phyloP scores from a whole-genome alignment of 1,139 yeast species.

The Meyerozyma athensensis region DNA sequence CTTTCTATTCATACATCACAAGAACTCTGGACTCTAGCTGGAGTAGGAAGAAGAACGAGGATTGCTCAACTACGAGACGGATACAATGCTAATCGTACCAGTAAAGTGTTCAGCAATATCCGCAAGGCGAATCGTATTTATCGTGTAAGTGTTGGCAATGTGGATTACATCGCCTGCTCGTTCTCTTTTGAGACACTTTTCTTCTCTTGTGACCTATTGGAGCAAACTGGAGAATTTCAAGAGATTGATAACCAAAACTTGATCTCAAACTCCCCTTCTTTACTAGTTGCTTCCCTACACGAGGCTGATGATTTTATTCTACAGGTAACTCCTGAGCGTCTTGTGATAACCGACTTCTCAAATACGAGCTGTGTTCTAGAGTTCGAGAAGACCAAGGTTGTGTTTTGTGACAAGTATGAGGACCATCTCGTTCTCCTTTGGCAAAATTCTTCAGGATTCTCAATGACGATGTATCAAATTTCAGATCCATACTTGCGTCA shows the following conservation, averaged over 20 bases:
- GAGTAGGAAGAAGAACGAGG: conserved; percentile 33
- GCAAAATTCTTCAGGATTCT: no score
- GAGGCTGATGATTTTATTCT: conserved; percentile 9
- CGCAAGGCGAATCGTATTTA: not conserved
- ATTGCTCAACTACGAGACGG: conserved; percentile 40
- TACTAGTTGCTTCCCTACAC: not conserved
- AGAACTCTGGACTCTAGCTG: conserved; percentile 48
- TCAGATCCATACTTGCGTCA: no score
- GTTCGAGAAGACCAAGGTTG: conserved; percentile 3
- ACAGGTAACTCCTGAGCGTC: conserved; percentile 11
- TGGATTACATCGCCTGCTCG: not conserved
- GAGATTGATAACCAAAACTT: not conserved
- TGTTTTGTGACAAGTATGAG: conserved; percentile 5
- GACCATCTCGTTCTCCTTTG: no score
- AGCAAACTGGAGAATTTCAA: not conserved
- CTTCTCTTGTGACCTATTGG: not conserved
- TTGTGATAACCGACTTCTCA: conserved; percentile 11
- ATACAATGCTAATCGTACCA: conserved; percentile 20
- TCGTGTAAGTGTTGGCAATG: not conserved
- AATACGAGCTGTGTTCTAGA: conserved; percentile 4
- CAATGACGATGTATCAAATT: no score
- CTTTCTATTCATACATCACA: conserved; percentile 19
- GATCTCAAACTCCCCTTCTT: not conserved
- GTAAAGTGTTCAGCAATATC: conserved; percentile 8
- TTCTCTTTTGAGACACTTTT: not conserved